Percentiles rank a stretch among this genome's conserved stretches.
Evolutionary conservation across 83 land plant genomes (phyloP).

Genomic region (Picea abies): DNA sequence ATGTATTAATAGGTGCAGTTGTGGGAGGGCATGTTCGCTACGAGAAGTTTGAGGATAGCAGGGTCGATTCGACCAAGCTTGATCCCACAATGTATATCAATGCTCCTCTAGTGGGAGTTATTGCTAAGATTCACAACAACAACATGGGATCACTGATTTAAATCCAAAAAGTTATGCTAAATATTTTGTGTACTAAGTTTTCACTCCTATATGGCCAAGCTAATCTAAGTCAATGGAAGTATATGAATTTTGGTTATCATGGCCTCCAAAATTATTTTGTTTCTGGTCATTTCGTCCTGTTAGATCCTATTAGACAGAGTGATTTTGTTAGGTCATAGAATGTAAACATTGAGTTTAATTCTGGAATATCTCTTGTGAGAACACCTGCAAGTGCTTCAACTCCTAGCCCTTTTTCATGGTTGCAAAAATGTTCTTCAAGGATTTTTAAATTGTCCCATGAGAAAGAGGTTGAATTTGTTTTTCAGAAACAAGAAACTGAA

Average conservation of each 20-base stretch:
- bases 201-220: too few species aligned
- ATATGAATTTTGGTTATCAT: too few species aligned
- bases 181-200: too few species aligned
- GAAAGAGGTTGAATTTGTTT: constrained; percentile 2
- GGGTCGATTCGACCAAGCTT: constrained; percentile 37
- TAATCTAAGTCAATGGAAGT: too few species aligned
- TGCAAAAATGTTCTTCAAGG: constrained; percentile 60
- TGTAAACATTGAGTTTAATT: constrained; percentile 8
- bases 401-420: constrained; percentile 54
- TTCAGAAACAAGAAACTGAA: neutral
- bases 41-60: constrained; percentile 44
- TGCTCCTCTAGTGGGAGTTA: constrained; percentile 63
- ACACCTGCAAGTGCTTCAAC: constrained; percentile 25
- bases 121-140: constrained; percentile 29
- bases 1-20: constrained; percentile 56
- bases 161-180: too few species aligned
- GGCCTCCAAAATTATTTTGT: too few species aligned
- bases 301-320: neutral
- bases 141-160: too few species aligned
- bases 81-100: constrained; percentile 51
- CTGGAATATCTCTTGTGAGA: constrained; percentile 10
- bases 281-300: too few species aligned
- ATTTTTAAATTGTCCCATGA: constrained; percentile 49
- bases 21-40: constrained; percentile 72
- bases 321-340: neutral